Base-by-base conservation (phyloP, 2,329 filamentous ascomycete species). In the Dendryphion nanum region DNA sequence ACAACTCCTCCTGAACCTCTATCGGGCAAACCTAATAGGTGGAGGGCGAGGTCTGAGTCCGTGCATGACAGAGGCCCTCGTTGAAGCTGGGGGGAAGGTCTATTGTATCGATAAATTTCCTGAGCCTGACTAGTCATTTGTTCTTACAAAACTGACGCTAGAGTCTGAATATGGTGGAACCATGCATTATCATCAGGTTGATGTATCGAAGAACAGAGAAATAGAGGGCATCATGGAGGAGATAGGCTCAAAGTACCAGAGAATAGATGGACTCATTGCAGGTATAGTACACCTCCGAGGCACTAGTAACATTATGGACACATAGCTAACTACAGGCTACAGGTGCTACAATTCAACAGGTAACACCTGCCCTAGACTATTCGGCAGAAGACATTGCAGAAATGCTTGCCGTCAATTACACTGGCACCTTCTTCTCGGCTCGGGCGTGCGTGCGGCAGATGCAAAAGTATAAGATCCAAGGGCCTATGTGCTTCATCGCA, bases 291-390 rank as follows among this genome's bases (percentile, higher is more conserved):
- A 3, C 2, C 10, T n/a, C 23, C n/a, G 10, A 8, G 23, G 23
- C 23, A 26, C 23, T n/a, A 10, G n/a, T n/a, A 26, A 8, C 23
- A 26, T 10, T n/a, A 26, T 26, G 23, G 10, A 10, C 10, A 26
- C 23, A 26, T 30, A 3, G 29, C 4, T 16, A 30, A 30, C 29
- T 30, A n/a, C 8, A 8, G 29, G 16, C 13, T 16, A 28, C 38
- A 63, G 82, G 82, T 0, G 83, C 83, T 0, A 83, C 77, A 1
- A 83, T 89, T 53, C 87, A 94, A 67, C 84, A 93, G 66, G 85
- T 91, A 64, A 86, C 80, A 0, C 68, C 86, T 0, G 88, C 89
- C 1, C 72, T 95, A 40, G 87, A 94, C 26, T 93, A 94, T 62
- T 66, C 72, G 3, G 64, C 70, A 37, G 71, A 77, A 49, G 78